phyloP scores from a whole-genome alignment of 2,329 filamentous ascomycete species.

The Sarocladium brachiariae region DNA sequence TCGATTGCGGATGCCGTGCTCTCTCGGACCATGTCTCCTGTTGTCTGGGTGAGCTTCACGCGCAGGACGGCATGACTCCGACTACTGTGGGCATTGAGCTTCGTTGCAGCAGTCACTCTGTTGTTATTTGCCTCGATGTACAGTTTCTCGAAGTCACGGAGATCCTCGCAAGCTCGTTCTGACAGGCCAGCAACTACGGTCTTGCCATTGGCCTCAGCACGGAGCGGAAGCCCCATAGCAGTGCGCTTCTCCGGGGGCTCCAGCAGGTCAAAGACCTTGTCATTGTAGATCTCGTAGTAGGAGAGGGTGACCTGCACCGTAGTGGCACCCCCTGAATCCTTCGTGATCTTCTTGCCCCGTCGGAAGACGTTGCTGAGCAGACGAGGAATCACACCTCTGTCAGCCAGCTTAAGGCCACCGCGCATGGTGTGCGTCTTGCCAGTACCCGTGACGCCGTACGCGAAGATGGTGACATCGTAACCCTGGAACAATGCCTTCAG shows the following conservation, averaged over 20 bases:
- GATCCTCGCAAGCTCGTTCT: constrained; percentile 71
- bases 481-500: constrained; percentile 89
- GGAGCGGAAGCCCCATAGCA: constrained; percentile 68
- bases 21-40: constrained; percentile 58
- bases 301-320: constrained; percentile 69
- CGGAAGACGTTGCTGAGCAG: constrained; percentile 81
- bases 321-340: constrained; percentile 66
- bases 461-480: constrained; percentile 82
- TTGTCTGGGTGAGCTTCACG: constrained; percentile 77
- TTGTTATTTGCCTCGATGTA: constrained; percentile 93
- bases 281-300: constrained; percentile 97
- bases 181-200: constrained; percentile 82
- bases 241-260: constrained; percentile 83
- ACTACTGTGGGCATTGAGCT: constrained; percentile 86
- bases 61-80: constrained; percentile 86
- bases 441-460: constrained; percentile 87
- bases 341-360: constrained; percentile 74
- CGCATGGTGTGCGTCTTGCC: constrained; percentile 97
- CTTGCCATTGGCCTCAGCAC: constrained; percentile 80
- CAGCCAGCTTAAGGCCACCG: constrained; percentile 76
- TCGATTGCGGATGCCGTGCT: constrained; percentile 93
- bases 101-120: constrained; percentile 81
- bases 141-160: constrained; percentile 84
- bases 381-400: constrained; percentile 81
- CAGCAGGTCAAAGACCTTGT: constrained; percentile 88